These are phyloP conservation scores for Hyphopichia buzzinii DNA, from an alignment of 1,139 yeast genomes.

Conservation along the genomic window DNA sequence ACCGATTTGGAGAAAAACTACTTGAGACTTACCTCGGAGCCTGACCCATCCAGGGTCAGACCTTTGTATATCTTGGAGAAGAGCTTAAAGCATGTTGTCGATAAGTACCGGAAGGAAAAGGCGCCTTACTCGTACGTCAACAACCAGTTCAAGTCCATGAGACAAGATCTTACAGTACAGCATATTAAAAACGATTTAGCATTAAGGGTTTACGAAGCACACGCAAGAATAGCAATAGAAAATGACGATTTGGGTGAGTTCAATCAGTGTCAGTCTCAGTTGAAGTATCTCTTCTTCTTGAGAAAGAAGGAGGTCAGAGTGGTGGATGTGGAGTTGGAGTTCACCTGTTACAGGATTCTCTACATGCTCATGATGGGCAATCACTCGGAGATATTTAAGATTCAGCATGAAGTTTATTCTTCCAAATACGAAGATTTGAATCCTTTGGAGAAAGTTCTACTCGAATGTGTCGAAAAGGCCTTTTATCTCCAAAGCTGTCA, in stretches of 20 bases:
- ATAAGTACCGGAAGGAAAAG: slow-evolving; percentile 52
- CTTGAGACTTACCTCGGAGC: slow-evolving; percentile 84
- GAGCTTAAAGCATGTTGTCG: slow-evolving; percentile 54
- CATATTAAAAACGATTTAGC: slow-evolving; percentile 79
- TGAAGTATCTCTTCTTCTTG: slow-evolving; percentile 56
- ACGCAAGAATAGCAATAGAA: slow-evolving; percentile 83
- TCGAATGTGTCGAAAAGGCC: slow-evolving; percentile 21
- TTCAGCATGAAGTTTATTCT: slow-evolving; percentile 14
- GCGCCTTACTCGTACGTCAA: slow-evolving; percentile 71
- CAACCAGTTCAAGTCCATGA: slow-evolving; percentile 84
- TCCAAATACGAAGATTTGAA: slow-evolving; percentile 22
- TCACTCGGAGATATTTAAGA: slow-evolving; percentile 43
- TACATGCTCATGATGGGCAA: slow-evolving; percentile 81
- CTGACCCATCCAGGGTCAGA: slow-evolving; percentile 80
- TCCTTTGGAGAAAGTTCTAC: slow-evolving; percentile 17
- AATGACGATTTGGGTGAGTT: slow-evolving; percentile 88
- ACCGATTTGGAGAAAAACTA: slow-evolving; percentile 71
- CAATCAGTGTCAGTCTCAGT: slow-evolving; percentile 89
- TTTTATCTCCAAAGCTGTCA: slow-evolving; percentile 22
- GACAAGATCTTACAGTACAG: slow-evolving; percentile 94
- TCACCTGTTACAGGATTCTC: slow-evolving; percentile 69
- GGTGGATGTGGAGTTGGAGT: slow-evolving; percentile 49
- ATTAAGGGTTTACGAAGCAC: slow-evolving; percentile 76
- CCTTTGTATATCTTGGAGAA: slow-evolving; percentile 62
- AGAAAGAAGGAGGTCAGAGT: slow-evolving; percentile 9